Conservation (phyloP, 495 filamentous ascomycete genomes). For the Daldinia loculata region DNA sequence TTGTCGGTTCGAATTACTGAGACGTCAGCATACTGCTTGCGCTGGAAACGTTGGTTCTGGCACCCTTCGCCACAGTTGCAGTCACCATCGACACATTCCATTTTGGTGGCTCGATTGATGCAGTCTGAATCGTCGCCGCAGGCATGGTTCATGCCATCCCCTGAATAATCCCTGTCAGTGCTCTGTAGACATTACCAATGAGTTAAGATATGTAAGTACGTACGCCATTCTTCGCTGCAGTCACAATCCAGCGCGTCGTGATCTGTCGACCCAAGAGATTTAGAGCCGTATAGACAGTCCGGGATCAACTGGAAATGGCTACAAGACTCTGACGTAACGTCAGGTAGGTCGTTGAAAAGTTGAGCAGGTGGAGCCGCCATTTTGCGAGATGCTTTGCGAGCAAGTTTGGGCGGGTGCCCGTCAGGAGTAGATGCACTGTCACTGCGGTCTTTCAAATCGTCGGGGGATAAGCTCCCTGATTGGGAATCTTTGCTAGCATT, state of each 20-base stretch:
- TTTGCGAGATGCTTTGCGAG: slow-evolving; percentile 79
- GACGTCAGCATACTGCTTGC: slow-evolving; percentile 86
- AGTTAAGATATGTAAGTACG: slow-evolving; percentile 53
- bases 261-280: slow-evolving; percentile 88
- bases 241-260: slow-evolving; percentile 93
- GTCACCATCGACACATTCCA: slow-evolving; percentile 86
- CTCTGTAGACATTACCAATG: slow-evolving; percentile 27
- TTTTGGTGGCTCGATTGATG: slow-evolving; percentile 97
- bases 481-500: slow-evolving; percentile 53
- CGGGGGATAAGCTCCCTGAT: slow-evolving; percentile 53
- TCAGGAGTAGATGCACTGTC: slow-evolving; percentile 55
- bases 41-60: slow-evolving; percentile 95
- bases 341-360: slow-evolving; percentile 73
- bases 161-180: slow-evolving; percentile 58
- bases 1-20: slow-evolving; percentile 97
- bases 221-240: slow-evolving; percentile 95
- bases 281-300: slow-evolving; percentile 86
- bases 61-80: slow-evolving; percentile 89
- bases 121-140: slow-evolving; percentile 98
- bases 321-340: slow-evolving; percentile 78
- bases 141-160: slow-evolving; percentile 76
- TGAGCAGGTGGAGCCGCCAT: slow-evolving; percentile 64
- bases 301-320: slow-evolving; percentile 80
- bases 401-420: slow-evolving; percentile 70
- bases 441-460: slow-evolving; percentile 53